Base-by-base conservation (phyloP, 140 eudicot genomes). In the Ambrosia hybrid region DNA sequence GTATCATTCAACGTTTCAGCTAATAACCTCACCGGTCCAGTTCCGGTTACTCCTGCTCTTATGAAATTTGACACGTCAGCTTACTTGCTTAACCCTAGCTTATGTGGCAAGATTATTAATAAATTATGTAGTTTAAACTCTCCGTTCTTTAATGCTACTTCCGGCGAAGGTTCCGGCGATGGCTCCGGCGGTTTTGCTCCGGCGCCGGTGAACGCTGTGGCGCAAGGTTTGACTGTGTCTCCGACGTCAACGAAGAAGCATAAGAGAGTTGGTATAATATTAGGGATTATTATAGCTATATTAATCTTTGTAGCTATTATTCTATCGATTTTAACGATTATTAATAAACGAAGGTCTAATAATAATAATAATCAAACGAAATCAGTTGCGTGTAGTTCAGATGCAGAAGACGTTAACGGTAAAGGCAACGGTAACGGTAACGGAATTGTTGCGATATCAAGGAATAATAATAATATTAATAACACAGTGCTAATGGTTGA, bases 91-190 rank as follows among this genome's bases (percentile, higher is more conserved):
- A 90, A 90, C 78, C 95, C 95, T 59, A 46, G 79, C 77, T 83
- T 90, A 46, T 90, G 97, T 73, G 97, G 97, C 6, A 75, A 90
- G 74, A 71, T 85, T 4, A 51, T 90, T 39, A 79, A 90, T 80
- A 90, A 67, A 57, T 78, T 85, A 26, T 90, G 96, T 65, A 57
- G 68, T 9, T 13, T 71, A 2, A 78, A 58, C 33, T 68, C 87
- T 65, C 89, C 95, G 10, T 87, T 90, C 70, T 85, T 87, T 67
- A 77, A 77, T 34, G 33, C 86, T 43, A 73, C 88, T 51, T 63
- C 81, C 16, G 78, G 74, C 67, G 46, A 9, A 5, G 46, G 9
- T 41, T 41, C 46, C 8, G 46, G 46, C 8, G 46, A 9, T 41
- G 46, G 46, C 45, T 63, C 81, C 16, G 78, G 74, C 66, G 80